A percentile compares a stretch with the other conserved stretches of the same genome.
phyloP scores from a whole-genome alignment of 495 filamentous ascomycete species.

The Pyrenula aspistea region DNA sequence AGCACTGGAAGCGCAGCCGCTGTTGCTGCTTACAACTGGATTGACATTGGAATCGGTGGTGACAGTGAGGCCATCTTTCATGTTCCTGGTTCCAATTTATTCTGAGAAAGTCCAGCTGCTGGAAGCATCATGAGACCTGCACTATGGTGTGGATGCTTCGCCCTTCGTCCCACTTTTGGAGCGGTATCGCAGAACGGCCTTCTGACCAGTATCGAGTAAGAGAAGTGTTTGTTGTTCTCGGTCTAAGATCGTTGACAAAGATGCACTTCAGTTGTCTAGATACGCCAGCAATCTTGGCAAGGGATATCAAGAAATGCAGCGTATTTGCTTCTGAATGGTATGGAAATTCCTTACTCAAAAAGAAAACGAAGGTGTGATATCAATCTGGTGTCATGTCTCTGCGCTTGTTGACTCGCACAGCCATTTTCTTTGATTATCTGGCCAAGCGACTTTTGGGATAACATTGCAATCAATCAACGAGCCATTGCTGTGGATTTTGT shows the following conservation, averaged over 20 bases:
- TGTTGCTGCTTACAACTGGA: slow-evolving; percentile 35
- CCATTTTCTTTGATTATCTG: slow-evolving; percentile 1
- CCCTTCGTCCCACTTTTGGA: slow-evolving; percentile 8
- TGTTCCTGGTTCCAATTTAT: not conserved
- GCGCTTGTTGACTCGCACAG: not conserved
- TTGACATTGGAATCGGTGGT: slow-evolving; percentile 35
- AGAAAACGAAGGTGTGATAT: not conserved
- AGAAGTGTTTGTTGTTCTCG: not conserved
- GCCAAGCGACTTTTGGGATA: slow-evolving; percentile 2
- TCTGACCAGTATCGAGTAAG: slow-evolving; percentile 2
- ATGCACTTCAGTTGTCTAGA: not conserved
- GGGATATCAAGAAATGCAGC: slow-evolving; percentile 1
- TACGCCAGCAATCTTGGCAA: slow-evolving; percentile 2
- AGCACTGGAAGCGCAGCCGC: slow-evolving; percentile 32
- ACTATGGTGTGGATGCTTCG: slow-evolving; percentile 13
- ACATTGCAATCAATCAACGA: slow-evolving; percentile 1
- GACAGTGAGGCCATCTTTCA: slow-evolving; percentile 14
- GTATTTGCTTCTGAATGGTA: slow-evolving; percentile 5
- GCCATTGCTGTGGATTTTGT: not conserved
- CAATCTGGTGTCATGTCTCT: not conserved
- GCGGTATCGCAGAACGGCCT: slow-evolving; percentile 4
- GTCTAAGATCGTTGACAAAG: not conserved
- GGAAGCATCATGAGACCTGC: slow-evolving; percentile 7
- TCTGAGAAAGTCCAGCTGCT: not conserved
- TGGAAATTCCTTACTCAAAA: not conserved